Base-by-base conservation (phyloP, 192 early-diverging fungal genomes). In the Linderina pennispora region DNA sequence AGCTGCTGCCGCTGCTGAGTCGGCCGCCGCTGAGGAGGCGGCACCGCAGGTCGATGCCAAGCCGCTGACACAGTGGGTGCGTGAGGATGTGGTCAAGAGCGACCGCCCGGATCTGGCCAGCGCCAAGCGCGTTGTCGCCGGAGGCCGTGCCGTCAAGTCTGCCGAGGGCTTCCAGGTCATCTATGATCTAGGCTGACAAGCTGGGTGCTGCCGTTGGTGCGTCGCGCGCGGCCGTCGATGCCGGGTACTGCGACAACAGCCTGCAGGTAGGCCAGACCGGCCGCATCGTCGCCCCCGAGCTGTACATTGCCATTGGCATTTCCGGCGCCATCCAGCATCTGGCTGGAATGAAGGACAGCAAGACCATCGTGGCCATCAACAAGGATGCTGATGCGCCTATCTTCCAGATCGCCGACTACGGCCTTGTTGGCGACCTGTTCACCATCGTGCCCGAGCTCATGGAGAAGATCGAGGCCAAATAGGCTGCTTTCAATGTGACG, bases 261-360 rank as follows among this genome's bases (percentile, higher is more conserved):
- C 69, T 98, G 41, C 96, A 98, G 75, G 88, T 98, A 43, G 95
- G 95, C 9, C 95, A 98, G 75, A 98, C 95, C 3, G 95, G 95
- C 46, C 95, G 95, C 68, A 93, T 98, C 50, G 85, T 98, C 53
- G 95, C 95, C 16, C 95, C 95, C 26, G 85, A 93, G 50, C 83
- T 94, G 14, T 98, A 98, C 75, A 59, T 98, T 50, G 95, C 87
- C 50, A 87, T 95, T 50, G 95, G 91, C 43, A 92, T 98, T 43
- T 94, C 91, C 5, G 95, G 95, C 35, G 95, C 95, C 25, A 98
- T 98, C 62, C 86, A 92, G 81, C 93, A 93, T 55, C 66, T 97
- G 77, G 94, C 94, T 22, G 94, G 94, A 60, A 98, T 98, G 94
- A 98, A 98, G 77, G 95, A 98, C 62, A 92, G 89, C 74, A 98